phyloP scores from a whole-genome alignment of 805 yeast genomes.

The Metschnikowia aberdeeniae region DNA sequence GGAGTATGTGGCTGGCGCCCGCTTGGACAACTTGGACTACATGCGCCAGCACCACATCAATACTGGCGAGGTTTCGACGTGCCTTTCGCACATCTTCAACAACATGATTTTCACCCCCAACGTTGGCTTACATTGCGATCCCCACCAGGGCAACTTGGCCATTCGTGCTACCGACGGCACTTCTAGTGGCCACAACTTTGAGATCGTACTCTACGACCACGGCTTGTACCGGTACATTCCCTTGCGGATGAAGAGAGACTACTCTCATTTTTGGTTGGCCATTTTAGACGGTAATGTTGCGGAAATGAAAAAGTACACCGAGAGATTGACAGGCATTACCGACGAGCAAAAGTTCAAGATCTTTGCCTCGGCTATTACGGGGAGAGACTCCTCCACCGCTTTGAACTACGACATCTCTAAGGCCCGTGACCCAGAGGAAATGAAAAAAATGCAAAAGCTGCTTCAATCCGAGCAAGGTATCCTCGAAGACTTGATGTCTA shows the following conservation, averaged over 20 bases:
- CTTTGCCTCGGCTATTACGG: conserved; percentile 92
- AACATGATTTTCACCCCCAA: conserved; percentile 93
- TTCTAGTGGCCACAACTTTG: conserved; percentile 66
- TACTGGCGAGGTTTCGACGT: conserved; percentile 73
- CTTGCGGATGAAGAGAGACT: conserved; percentile 67
- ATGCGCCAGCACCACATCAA: conserved; percentile 62
- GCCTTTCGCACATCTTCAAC: conserved; percentile 87
- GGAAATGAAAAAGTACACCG: conserved; percentile 70
- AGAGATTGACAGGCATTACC: conserved; percentile 68
- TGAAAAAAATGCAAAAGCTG: conserved; percentile 59
- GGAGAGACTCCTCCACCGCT: conserved; percentile 80
- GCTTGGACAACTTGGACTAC: conserved; percentile 73
- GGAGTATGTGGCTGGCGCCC: conserved; percentile 81
- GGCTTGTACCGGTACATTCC: conserved; percentile 89
- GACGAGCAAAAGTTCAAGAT: conserved; percentile 73
- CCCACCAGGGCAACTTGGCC: conserved; percentile 96
- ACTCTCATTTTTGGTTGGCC: conserved; percentile 91
- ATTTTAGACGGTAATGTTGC: conserved; percentile 65
- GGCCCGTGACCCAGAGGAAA: conserved; percentile 58
- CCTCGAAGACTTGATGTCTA: conserved; percentile 70
- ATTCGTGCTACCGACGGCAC: conserved; percentile 42
- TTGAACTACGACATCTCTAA: conserved; percentile 55
- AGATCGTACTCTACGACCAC: conserved; percentile 88
- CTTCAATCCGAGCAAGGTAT: conserved; percentile 57
- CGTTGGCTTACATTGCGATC: conserved; percentile 94